A percentile compares a stretch with the other conserved stretches of the same genome.
These are phyloP conservation scores for Symbiotaphrina buchneri DNA, from an alignment of 495 filamentous ascomycete species.

Conservation along the genomic window DNA sequence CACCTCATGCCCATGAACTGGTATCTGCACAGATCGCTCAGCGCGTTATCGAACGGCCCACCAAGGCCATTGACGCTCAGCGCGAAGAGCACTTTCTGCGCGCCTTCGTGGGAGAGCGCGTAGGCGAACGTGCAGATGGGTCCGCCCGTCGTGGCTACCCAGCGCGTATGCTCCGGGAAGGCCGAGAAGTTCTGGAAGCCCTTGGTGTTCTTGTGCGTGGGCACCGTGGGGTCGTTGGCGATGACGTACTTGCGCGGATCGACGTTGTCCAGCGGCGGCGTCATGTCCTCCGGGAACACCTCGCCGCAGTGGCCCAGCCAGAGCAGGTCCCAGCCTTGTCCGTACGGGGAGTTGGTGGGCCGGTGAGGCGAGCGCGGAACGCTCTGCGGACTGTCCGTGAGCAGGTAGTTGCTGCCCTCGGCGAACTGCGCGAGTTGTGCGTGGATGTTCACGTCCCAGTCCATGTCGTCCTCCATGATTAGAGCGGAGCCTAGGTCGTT, in stretches of 20 bases:
- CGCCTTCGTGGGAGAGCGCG: conserved; percentile 1
- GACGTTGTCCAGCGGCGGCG: neutral
- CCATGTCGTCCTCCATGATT: conserved; percentile 6
- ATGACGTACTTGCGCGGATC: neutral
- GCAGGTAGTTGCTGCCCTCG: neutral
- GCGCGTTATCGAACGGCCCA: conserved; percentile 21
- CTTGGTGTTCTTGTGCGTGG: conserved; percentile 1
- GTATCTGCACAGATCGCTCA: conserved; percentile 23
- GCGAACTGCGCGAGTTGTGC: neutral
- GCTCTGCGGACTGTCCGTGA: neutral
- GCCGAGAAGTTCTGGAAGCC: conserved; percentile 1
- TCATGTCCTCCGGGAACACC: neutral
- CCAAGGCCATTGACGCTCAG: conserved; percentile 18
- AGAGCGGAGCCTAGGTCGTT: conserved; percentile 1
- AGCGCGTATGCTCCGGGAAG: conserved; percentile 1
- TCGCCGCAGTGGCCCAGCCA: neutral
- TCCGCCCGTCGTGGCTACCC: neutral
- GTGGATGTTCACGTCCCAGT: conserved; percentile 6
- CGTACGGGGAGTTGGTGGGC: neutral
- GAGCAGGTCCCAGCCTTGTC: neutral
- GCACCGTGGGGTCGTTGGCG: neutral
- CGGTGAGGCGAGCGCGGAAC: neutral
- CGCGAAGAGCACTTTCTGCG: conserved; percentile 10
- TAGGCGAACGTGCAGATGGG: conserved; percentile 1
- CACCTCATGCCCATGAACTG: conserved; percentile 16